Evolutionary conservation across 208 protist genomes (phyloP), one percentile per base, ranked within the genome.

Genomic region (Leishmania lainsoni): DNA sequence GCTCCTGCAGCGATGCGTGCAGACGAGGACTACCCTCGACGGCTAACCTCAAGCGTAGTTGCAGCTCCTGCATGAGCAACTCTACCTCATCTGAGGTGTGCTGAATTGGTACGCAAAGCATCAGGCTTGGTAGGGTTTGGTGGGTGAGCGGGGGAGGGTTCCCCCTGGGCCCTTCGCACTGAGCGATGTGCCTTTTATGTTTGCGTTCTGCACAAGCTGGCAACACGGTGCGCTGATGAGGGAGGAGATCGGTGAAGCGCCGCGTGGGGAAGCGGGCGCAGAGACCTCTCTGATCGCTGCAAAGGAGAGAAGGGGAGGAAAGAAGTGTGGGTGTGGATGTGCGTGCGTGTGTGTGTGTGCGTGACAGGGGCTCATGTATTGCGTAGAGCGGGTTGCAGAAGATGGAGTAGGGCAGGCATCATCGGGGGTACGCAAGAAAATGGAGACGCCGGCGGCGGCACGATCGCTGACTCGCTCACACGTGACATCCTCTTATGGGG

Each of bases 41-140:
- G 0, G 87, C 86, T 10, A 86, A 85, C n/a, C 80, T 91, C 83
- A 95, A 89, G 69, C 91, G 89, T n/a, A 90, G 76, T 3, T 92
- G 71, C n/a, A 93, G 58, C 49, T 88, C 88, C 10, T 35, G 29
- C 3, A 90, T 54, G 2, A 86, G 78, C 39, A 86, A 71, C 9
- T 86, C 78, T n/a, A 56, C 29, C 49, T 86, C 82, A 56, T 82
- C 42, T 1, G 79, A n/a, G 54, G 52, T 70, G 66, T 78, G 72
- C 39, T 65, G 65, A 1, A 54, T 56, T 1, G 82, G 78, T 2
- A 76, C 26, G 61, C 82, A 84, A 16, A 79, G 70, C 39, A 77
- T 77, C 9, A 8, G 14, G 54, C 29, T 45, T 39, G 49, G 42
- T 39, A 2, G 49, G 26, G n/a, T 12, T 42, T 0, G n/a, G 29